Percentiles rank a stretch among this genome's conserved stretches.
Evolutionary conservation across 768 basidiomycete species (phyloP).

Genomic region (Nevesoporus exiguus): DNA sequence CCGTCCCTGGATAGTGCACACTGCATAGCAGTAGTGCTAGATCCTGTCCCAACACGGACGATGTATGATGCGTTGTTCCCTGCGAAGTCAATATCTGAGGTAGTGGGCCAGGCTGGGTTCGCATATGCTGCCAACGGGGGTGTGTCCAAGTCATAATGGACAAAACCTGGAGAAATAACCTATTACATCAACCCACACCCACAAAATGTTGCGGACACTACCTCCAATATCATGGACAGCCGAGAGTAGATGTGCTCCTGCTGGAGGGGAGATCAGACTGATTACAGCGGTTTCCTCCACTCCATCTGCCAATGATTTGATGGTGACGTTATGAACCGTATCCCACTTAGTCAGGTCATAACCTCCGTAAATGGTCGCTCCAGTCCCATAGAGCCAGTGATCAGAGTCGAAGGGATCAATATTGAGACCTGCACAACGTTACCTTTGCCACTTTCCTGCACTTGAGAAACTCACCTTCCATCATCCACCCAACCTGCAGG

Average conservation of each 20-base stretch:
- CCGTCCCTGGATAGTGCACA: conserved; percentile 12
- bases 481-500: conserved; percentile 68
- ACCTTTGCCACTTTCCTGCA: no score
- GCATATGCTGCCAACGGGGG: conserved; percentile 1
- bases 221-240: conserved; percentile 47
- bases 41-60: conserved; percentile 5
- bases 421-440: conserved; percentile 36
- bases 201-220: neutral
- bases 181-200: neutral
- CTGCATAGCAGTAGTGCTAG: neutral
- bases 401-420: conserved; percentile 69
- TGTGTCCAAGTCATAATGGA: conserved; percentile 4
- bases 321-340: conserved; percentile 50
- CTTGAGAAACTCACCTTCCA: conserved; percentile 43
- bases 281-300: conserved; percentile 62
- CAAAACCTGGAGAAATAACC: conserved; percentile 1
- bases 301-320: conserved; percentile 59
- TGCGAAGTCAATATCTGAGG: conserved; percentile 10
- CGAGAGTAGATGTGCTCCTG: conserved; percentile 55
- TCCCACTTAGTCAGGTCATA: conserved; percentile 60
- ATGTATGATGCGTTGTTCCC: conserved; percentile 8
- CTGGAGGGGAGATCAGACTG: conserved; percentile 57
- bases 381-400: conserved; percentile 72
- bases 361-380: conserved; percentile 60
- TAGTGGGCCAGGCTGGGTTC: conserved; percentile 7